Evolutionary conservation across 805 yeast species (phyloP), one percentile per base, ranked within the genome.

Genomic region (Kregervanrija pseudodelftensis): DNA sequence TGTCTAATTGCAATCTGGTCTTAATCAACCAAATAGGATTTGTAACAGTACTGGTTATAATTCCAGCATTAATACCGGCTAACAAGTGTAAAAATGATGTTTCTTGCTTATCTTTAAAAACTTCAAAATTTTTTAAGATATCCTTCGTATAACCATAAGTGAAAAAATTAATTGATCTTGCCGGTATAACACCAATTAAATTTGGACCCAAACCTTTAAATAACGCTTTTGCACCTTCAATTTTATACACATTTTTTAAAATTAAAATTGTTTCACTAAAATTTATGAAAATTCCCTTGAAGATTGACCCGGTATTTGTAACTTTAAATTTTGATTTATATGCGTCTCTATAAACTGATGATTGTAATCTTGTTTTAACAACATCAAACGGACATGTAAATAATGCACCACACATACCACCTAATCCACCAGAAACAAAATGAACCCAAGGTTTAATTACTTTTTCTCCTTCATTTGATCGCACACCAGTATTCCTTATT

Each of bases 11-110:
- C 43, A 93, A 74, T 57, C 99, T 74, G 1, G 99, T 93, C 66
- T 93, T 93, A 48, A 93, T 82, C 48, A 93, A 70, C 99, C 99
- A 93, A 46, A 93, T 93, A 11, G 99, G 99, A 61, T 93, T 93
- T 0, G 99, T 93, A 11, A 89, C 95, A 0, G 99, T 91, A 4
- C 96, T 83, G 0, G 99, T 93, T 13, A 83, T 91, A 59, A 91
- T 71, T 4, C 99, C 99, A 0, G 99, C 99, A 55, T 75, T 74
- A 0, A 90, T 80, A 5, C 97, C 99, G 1, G 97, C 80, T 34
- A 79, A 58, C 44, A 95, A 68, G 66, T 93, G 98, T 15, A 93
- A 79, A 77, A 87, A 78, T 1, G 97, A 80, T 12, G 81, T 80
- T 57, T 90, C 96, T 47, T 82, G 63, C 9, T 32, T 15, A 11